phyloP scores from a whole-genome alignment of 768 basidiomycete species.

The Phanerochaete sordida region DNA sequence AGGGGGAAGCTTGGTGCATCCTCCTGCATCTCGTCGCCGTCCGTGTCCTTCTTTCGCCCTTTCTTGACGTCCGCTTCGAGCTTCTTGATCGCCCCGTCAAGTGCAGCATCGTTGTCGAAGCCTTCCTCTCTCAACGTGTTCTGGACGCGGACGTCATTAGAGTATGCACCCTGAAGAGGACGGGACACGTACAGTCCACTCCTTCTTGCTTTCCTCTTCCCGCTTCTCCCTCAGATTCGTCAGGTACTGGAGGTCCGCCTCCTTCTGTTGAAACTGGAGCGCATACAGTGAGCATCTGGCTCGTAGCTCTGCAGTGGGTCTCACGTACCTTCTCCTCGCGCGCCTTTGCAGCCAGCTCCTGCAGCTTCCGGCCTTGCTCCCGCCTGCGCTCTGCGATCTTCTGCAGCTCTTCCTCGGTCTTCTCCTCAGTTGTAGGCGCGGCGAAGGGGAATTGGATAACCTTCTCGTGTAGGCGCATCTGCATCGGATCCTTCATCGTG shows the following conservation, averaged over 20 bases:
- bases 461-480: conserved; percentile 60
- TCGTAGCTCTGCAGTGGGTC: neutral
- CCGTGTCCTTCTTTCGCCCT: conserved; percentile 72
- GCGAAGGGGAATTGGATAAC: conserved; percentile 89
- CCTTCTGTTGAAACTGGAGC: conserved; percentile 66
- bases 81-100: conserved; percentile 84
- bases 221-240: conserved; percentile 61
- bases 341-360: conserved; percentile 86
- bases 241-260: conserved; percentile 67
- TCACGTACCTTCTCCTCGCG: conserved; percentile 74
- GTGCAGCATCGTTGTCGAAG: conserved; percentile 70
- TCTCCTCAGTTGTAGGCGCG: conserved; percentile 62
- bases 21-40: conserved; percentile 68
- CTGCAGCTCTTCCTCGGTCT: conserved; percentile 87
- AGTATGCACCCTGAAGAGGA: neutral
- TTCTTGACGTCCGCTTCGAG: conserved; percentile 76
- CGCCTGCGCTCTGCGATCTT: conserved; percentile 72
- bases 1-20: conserved; percentile 85
- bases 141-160: too few species aligned
- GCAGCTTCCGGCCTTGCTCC: conserved; percentile 85
- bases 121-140: conserved; percentile 62
- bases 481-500: conserved; percentile 59
- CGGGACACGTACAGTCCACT: conserved; percentile 57
- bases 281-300: too few species aligned
- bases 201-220: conserved; percentile 58